Evolutionary conservation across 176 grass and related monocot genomes (phyloP), one percentile per base, ranked within the genome.

Genomic region (Tuctoria greenei): DNA sequence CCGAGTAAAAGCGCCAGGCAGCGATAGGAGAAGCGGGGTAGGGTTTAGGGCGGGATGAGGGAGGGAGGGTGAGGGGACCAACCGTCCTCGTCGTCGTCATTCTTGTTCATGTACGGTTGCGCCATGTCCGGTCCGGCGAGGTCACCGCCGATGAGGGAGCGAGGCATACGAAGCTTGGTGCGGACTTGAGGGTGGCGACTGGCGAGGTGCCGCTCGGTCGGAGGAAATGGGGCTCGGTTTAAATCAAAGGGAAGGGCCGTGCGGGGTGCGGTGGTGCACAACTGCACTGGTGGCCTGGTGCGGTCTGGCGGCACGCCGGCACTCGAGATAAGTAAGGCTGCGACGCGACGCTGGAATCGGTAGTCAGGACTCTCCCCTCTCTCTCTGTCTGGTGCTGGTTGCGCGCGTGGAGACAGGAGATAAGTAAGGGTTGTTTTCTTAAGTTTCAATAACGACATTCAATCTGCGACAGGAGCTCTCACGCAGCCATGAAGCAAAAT

Each of bases 81-180:
- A 93, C 91, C 82, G 2, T 93, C 87, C 25, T 74, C 79, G 44
- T 93, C 87, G 69, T 93, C 91, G 72, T 93, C 91, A 59, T 93
- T 87, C 78, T 93, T 93, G 82, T 93, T 93, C 78, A 87, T 81
- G 81, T 87, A 86, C 51, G 84, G 84, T 31, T 93, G 87, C 72
- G 87, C 87, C 91, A 93, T 93, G 55, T 78, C 83, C 61, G 86
- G 75, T 46, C 21, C 77, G 37, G 86, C 67, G 64, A 90, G 87
- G 49, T 89, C 86, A 44, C 81, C 81, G 78, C 81, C 81, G 74
- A 64, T 74, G 74, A 90, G 79, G 17, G 79, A 82, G 73, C 73
- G 78, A 85, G 78, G 78, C 77, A 85, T 85, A 46, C 28, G 79
- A 40, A 37, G 44, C 4, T 31, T 68, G 10, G 49, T 1, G 57